Base-by-base conservation (phyloP, 768 basidiomycete species). In the Suillus occidentalis region DNA sequence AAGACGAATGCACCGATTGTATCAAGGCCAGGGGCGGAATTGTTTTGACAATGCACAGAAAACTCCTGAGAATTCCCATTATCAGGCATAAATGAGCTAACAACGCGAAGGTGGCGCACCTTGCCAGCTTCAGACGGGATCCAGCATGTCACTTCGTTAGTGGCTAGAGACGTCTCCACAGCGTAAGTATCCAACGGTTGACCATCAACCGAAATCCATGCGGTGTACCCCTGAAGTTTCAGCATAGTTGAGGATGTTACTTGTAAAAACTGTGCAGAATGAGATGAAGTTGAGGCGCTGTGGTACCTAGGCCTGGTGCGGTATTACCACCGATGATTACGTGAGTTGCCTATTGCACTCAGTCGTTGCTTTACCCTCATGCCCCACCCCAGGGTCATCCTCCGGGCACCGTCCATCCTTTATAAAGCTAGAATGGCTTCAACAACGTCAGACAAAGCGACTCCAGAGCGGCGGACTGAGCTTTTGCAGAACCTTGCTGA, bases 401-500 rank as follows among this genome's bases (percentile, higher is more conserved):
- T 63, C 18, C 63, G 66, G 18, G 53, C 55, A 53, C 47, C 65
- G 52, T 64, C 63, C 45, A 62, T 62, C 2, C 25, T 37, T 61
- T 62, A 62, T 57, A 64, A 65, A 56, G 50, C 45, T 20, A 65
- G 61, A 25, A 75, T 75, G 73, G 43, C 67, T 37, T 64, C 75
- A 50, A 53, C 67, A 8, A 28, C 58, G 12, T 59, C 58, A 28
- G 56, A 62, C 16, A 53, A 71, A 37, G 65, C 80, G 0, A 65
- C 79, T 2, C 61, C 74, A n/a, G 82, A 85, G 69, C 83, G 88
- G 28, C 76, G 74, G 20, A 70, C 78, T 43, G 89, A 90, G 68
- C 76, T 92, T 47, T 72, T 73, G 5, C 80, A 84, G 64, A 82
- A 83, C 20, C 80, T 94, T 3, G 67, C 76, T 3, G 85, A 85